Evolutionary conservation across 2,329 filamentous ascomycete genomes (phyloP).

Genomic region (Aspergillus sp.): DNA sequence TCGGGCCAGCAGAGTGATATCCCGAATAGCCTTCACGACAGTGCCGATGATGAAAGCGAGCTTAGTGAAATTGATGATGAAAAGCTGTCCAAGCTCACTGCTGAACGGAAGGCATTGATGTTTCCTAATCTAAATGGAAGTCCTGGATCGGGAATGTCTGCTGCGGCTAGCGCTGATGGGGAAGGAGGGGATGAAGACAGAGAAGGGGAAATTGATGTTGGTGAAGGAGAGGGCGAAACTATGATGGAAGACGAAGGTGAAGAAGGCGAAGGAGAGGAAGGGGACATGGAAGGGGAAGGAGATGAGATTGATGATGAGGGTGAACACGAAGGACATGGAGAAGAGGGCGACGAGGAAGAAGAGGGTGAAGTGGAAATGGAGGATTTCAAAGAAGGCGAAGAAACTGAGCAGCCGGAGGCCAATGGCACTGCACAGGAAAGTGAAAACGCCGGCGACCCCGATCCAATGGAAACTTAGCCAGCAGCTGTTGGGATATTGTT

Average conservation of each 20-base stretch:
- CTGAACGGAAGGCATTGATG: constrained; percentile 13
- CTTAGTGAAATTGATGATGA: constrained; percentile 56
- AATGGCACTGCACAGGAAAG: background rate
- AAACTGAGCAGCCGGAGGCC: background rate
- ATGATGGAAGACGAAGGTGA: constrained; percentile 6
- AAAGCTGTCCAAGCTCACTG: constrained; percentile 22
- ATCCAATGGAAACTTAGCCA: background rate
- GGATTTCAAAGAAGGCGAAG: background rate
- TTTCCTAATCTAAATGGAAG: constrained; percentile 22
- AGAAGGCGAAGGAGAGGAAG: constrained; percentile 14
- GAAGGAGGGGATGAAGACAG: constrained; percentile 7
- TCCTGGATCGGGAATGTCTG: constrained; percentile 21
- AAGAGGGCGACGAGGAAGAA: background rate
- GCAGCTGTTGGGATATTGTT: background rate
- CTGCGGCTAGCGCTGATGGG: constrained; percentile 12
- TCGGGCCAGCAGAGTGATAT: constrained; percentile 46
- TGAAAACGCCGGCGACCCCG: background rate
- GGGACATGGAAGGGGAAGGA: constrained; percentile 10
- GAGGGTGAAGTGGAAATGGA: background rate
- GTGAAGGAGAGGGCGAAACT: constrained; percentile 7
- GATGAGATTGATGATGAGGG: constrained; percentile 9
- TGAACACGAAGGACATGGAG: background rate
- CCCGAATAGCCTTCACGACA: constrained; percentile 59
- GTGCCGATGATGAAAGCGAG: constrained; percentile 65
- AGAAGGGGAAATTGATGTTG: constrained; percentile 6